A percentile compares a stretch with the other conserved stretches of the same genome.
These are phyloP conservation scores for Aureobasidium sp. DNA, from an alignment of 2,329 filamentous ascomycete species.

Conservation along the genomic window DNA sequence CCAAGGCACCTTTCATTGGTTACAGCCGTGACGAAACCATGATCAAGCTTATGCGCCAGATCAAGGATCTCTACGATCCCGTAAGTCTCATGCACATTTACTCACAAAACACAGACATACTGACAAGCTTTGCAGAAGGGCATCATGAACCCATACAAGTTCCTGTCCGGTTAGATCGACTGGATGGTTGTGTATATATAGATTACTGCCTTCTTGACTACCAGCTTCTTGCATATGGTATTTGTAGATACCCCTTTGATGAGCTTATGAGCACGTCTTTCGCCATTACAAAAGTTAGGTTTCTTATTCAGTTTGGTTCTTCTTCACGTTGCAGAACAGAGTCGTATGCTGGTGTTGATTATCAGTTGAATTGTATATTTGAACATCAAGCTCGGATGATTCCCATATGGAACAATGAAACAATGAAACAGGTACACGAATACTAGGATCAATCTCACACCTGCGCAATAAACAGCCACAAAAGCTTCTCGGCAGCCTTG, in stretches of 20 bases:
- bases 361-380: too few relatives aligned
- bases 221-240: slow-evolving; percentile 9
- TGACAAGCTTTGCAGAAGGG: slow-evolving; percentile 58
- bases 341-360: too few relatives aligned
- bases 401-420: too few relatives aligned
- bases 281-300: neutral
- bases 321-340: neutral
- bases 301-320: neutral
- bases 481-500: neutral
- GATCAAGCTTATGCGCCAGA: slow-evolving; percentile 85
- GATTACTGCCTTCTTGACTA: neutral
- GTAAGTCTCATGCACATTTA: slow-evolving; percentile 48
- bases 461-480: neutral
- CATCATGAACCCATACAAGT: slow-evolving; percentile 99
- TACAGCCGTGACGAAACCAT: slow-evolving; percentile 87
- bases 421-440: too few relatives aligned
- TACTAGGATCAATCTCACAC: neutral
- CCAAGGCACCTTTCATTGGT: slow-evolving; percentile 91
- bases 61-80: slow-evolving; percentile 91
- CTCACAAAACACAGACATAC: neutral
- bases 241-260: slow-evolving; percentile 12
- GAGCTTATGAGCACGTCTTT: slow-evolving; percentile 6
- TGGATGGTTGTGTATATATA: neutral
- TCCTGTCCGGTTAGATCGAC: slow-evolving; percentile 48
- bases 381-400: too few relatives aligned